These are phyloP conservation scores for Magnaporthiopsis rhizophila DNA, from an alignment of 2,329 filamentous ascomycete species.

Conservation along the genomic window DNA sequence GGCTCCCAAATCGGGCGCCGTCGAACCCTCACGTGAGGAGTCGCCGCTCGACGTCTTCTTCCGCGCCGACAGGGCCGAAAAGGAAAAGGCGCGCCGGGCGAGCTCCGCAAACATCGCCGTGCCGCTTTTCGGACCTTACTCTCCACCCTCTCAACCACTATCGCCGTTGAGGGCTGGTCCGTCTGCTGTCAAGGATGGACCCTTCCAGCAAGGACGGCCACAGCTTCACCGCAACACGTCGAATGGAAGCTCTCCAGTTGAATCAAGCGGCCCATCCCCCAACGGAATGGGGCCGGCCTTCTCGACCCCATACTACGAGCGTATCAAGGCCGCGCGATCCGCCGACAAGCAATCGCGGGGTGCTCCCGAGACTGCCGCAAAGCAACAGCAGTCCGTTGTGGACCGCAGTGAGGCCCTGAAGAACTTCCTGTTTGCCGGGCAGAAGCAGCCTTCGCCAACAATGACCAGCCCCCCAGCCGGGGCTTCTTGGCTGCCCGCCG, in stretches of 20 bases:
- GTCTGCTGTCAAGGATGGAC: slow-evolving; percentile 5
- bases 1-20: slow-evolving; percentile 27
- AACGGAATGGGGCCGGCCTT: slow-evolving; percentile 57
- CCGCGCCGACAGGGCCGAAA: slow-evolving; percentile 74
- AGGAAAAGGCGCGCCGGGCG: slow-evolving; percentile 49
- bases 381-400: slow-evolving; percentile 15
- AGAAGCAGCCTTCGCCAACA: slow-evolving; percentile 13
- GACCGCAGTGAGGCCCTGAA: slow-evolving; percentile 45
- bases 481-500: neutral
- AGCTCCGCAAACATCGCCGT: slow-evolving; percentile 39
- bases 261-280: slow-evolving; percentile 54
- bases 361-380: slow-evolving; percentile 9
- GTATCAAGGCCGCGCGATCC: slow-evolving; percentile 47
- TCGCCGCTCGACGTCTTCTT: slow-evolving; percentile 90
- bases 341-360: slow-evolving; percentile 18
- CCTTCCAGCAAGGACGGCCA: slow-evolving; percentile 22
- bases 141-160: slow-evolving; percentile 35
- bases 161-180: slow-evolving; percentile 20
- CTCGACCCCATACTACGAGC: slow-evolving; percentile 56
- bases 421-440: slow-evolving; percentile 43
- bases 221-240: slow-evolving; percentile 36
- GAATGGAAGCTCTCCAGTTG: slow-evolving; percentile 56
- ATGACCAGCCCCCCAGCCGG: slow-evolving; percentile 8
- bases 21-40: slow-evolving; percentile 37
- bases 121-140: slow-evolving; percentile 35